A percentile compares a stretch with the other conserved stretches of the same genome.
phyloP scores from a whole-genome alignment of 257 asterid species.

The Nicotiana obtusifolia region DNA sequence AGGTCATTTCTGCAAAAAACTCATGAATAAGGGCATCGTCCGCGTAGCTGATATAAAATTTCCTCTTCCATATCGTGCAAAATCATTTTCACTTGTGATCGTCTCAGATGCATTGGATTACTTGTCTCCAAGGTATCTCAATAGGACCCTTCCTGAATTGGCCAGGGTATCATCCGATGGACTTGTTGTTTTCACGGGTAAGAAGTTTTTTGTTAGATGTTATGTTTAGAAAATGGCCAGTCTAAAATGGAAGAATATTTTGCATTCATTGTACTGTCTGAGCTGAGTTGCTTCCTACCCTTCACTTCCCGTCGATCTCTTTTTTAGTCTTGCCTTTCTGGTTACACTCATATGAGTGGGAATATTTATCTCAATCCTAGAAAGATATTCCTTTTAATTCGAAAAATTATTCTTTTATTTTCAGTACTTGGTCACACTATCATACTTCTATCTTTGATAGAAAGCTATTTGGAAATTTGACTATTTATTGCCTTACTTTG shows the following conservation, averaged over 20 bases:
- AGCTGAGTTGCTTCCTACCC: not conserved
- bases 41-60: constrained; percentile 41
- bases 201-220: not conserved
- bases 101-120: constrained; percentile 30
- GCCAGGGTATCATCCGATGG: constrained; percentile 33
- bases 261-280: not conserved
- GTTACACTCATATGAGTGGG: not conserved
- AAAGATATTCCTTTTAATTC: not conserved
- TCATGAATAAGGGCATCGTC: constrained; percentile 33
- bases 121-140: constrained; percentile 30
- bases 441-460: not conserved
- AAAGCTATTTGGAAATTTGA: not conserved
- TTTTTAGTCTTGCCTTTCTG: not conserved
- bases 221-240: not conserved
- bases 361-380: not conserved
- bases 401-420: not conserved
- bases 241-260: not conserved
- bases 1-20: constrained; percentile 27
- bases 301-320: not conserved
- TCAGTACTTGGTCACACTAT: not conserved
- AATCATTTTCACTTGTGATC: constrained; percentile 33
- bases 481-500: not conserved
- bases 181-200: constrained; percentile 28
- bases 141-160: constrained; percentile 35
- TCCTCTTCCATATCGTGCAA: constrained; percentile 35